Percentiles rank a stretch among this genome's conserved stretches.
These are phyloP conservation scores for Penicillium steckii DNA, from an alignment of 495 filamentous ascomycete genomes.

Conservation along the genomic window DNA sequence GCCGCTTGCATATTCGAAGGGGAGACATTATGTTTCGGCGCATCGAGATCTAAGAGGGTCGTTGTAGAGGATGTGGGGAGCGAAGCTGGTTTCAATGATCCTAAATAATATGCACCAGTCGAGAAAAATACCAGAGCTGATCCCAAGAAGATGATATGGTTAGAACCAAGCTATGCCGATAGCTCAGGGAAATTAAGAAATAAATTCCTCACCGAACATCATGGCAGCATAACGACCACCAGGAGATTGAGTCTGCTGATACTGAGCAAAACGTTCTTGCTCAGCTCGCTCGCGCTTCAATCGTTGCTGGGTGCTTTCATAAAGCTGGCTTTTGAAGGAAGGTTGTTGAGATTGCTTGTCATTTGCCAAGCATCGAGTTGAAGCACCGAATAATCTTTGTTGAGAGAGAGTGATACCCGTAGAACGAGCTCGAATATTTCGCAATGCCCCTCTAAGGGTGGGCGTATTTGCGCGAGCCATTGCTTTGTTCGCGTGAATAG, in stretches of 20 bases:
- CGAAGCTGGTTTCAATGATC: constrained; percentile 57
- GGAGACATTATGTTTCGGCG: constrained; percentile 68
- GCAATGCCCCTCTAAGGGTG: constrained; percentile 22
- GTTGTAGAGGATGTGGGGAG: constrained; percentile 69
- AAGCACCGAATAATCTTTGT: constrained; percentile 22
- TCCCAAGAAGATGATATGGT: constrained; percentile 1
- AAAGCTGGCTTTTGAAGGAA: constrained; percentile 83
- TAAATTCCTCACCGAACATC: constrained; percentile 71
- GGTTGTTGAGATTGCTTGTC: constrained; percentile 31
- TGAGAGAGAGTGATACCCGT: constrained; percentile 12
- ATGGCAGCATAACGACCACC: constrained; percentile 58
- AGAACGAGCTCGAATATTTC: constrained; percentile 17
- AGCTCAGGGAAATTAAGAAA: constrained; percentile 5
- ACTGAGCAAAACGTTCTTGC: constrained; percentile 60
- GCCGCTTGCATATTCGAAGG: constrained; percentile 82
- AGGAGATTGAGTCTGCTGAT: constrained; percentile 51
- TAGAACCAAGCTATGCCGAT: neutral
- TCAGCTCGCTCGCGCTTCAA: constrained; percentile 72
- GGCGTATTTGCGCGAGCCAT: constrained; percentile 21
- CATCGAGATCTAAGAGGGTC: constrained; percentile 56
- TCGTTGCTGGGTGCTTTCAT: constrained; percentile 76
- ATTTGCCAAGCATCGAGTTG: constrained; percentile 14
- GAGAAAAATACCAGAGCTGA: constrained; percentile 59
- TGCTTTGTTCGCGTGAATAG: neutral
- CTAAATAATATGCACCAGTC: constrained; percentile 67